Evolutionary conservation across 2,329 filamentous ascomycete genomes (phyloP), one percentile per base, ranked within the genome.

Genomic region (Pseudocercospora pini-densiflorae): DNA sequence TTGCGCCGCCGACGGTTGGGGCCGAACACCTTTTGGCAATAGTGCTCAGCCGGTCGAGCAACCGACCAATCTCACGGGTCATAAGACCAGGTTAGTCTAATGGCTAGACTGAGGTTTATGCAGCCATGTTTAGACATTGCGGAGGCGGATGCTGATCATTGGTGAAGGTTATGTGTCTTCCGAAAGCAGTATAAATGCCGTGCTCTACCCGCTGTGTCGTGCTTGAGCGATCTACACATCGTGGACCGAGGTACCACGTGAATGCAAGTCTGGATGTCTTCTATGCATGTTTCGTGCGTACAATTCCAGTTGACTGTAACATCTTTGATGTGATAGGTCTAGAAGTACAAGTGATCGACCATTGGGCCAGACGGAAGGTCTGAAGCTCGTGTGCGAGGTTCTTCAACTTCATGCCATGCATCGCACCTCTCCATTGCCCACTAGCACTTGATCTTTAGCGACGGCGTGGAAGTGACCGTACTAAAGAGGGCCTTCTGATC

Each of bases 241-340:
- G 29, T 55, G 62, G 53, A 24, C 62, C 62, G 62, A 64, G 62
- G 62, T 61, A 55, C 51, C 31, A 53, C 14, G 29, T 24, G 21
- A 10, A 24, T n/a, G 16, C 45, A 51, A 51, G 16, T 31, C 24
- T 51, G 47, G 23, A 9, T 10, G 23, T 5, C 16, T 31, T 51
- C 36, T 53, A 51, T 24, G 23, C 47, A 23, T 27, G 21, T 14
- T 27, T 31, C 51, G 27, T 19, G 51, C 51, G 27, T 55, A 29
- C 7, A 31, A 31, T 55, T 55, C 24, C 24, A 31, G 21, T 29
- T 19, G 10, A 29, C 24, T n/a, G 16, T 55, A 19, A 31, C 23
- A 19, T 31, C 23, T 24, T 54, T n/a, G 21, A n/a, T 31, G 24
- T 33, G 24, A 27, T 55, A 55, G 51, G 51, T 31, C 9, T 27